Evolutionary conservation across 1,139 yeast species (phyloP).

Genomic region (Insectozyma bohioensis): DNA sequence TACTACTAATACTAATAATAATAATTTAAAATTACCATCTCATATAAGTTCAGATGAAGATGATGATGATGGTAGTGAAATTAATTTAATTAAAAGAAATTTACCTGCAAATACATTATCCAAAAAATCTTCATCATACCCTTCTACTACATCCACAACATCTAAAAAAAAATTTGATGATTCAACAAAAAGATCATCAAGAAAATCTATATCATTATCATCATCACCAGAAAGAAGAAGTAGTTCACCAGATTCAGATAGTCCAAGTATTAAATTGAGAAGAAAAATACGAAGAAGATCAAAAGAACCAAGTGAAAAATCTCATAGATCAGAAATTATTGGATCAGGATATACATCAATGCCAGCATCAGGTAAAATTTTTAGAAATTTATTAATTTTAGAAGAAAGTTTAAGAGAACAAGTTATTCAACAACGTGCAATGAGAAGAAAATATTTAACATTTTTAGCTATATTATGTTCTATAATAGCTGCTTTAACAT

Average conservation of each 20-base stretch:
- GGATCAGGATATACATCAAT: constrained; percentile 44
- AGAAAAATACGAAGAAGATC: constrained; percentile 29
- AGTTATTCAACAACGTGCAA: constrained; percentile 64
- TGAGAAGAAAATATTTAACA: constrained; percentile 71
- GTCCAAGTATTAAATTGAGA: constrained; percentile 21
- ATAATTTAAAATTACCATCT: constrained; percentile 1
- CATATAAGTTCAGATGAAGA: constrained; percentile 13
- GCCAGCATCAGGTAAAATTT: constrained; percentile 70
- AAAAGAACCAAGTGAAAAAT: constrained; percentile 31
- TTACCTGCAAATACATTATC: neutral
- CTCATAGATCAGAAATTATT: constrained; percentile 25
- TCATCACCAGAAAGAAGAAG: constrained; percentile 2
- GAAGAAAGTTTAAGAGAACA: constrained; percentile 86
- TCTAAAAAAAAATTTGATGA: constrained; percentile 2
- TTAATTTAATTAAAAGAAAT: constrained; percentile 1
- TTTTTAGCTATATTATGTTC: constrained; percentile 59
- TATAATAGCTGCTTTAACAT: constrained; percentile 40
- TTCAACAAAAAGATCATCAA: constrained; percentile 2
- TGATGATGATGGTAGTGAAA: constrained; percentile 9
- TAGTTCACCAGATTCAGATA: constrained; percentile 11
- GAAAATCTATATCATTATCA: constrained; percentile 1
- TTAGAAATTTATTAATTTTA: constrained; percentile 73
- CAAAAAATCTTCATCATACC: constrained; percentile 1
- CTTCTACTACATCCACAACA: constrained; percentile 2
- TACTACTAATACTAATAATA: constrained; percentile 7